A percentile compares a stretch with the other conserved stretches of the same genome.
Conservation (phyloP, 306 rosid genomes). For the Quercus wislizeni region DNA sequence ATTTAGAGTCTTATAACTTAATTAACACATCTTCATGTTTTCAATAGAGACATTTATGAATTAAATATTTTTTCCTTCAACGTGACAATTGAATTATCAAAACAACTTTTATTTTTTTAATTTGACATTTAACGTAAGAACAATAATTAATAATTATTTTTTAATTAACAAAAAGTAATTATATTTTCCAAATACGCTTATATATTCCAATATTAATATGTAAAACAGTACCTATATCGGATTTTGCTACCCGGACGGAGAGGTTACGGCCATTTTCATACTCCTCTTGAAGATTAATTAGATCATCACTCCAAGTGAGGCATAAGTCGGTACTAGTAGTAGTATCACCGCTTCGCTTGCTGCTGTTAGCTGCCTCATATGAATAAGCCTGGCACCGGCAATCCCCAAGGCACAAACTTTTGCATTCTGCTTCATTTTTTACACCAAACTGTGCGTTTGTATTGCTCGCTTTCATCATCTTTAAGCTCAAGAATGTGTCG, state of each 20-base stretch:
- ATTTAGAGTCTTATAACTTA: too few relatives aligned
- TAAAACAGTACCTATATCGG: conserved; percentile 36
- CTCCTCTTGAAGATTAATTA: conserved; percentile 27
- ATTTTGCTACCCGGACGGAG: conserved; percentile 7
- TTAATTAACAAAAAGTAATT: too few relatives aligned
- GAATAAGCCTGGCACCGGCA: conserved; percentile 42
- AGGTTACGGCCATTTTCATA: not conserved
- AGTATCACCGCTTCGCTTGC: not conserved
- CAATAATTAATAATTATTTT: too few relatives aligned
- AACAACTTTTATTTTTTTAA: too few relatives aligned
- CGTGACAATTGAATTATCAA: too few relatives aligned
- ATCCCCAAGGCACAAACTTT: not conserved
- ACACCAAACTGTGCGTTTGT: rapidly evolving
- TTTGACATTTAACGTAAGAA: too few relatives aligned
- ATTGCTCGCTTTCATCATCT: not conserved
- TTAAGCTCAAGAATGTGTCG: conserved; percentile 16
- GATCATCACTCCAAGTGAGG: conserved; percentile 16
- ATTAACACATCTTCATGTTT: too few relatives aligned
- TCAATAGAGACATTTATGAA: too few relatives aligned
- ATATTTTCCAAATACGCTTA: too few relatives aligned
- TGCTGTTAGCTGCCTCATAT: not conserved
- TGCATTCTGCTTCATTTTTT: conserved; percentile 25
- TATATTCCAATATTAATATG: too few relatives aligned
- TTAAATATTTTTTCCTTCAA: too few relatives aligned
- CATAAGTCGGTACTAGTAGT: not conserved